Percentiles rank a stretch among this genome's conserved stretches.
phyloP scores from a whole-genome alignment of 805 yeast species.

The Nakazawaea ambrosiae region DNA sequence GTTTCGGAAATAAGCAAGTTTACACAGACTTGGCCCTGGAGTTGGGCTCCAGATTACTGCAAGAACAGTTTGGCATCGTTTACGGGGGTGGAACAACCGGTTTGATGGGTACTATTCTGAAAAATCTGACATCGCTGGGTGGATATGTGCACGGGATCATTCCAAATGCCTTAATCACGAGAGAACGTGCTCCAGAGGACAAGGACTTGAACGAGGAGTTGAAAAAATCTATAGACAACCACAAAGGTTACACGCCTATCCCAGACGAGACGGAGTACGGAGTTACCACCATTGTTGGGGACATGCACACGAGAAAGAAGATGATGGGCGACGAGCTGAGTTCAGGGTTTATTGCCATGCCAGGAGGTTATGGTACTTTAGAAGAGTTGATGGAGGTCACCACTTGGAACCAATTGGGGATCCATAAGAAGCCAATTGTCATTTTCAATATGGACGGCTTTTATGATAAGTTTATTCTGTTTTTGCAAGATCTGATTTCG shows the following conservation, averaged over 20 bases:
- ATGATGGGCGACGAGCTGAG: slow-evolving; percentile 83
- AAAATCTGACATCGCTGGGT: slow-evolving; percentile 46
- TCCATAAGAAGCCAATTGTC: slow-evolving; percentile 76
- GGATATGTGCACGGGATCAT: slow-evolving; percentile 81
- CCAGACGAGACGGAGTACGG: slow-evolving; percentile 60
- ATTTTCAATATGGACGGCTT: slow-evolving; percentile 75
- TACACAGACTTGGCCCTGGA: slow-evolving; percentile 48
- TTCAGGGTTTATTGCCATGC: slow-evolving; percentile 74
- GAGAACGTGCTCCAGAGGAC: slow-evolving; percentile 49
- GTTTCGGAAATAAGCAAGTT: slow-evolving; percentile 50
- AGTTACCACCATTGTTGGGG: slow-evolving; percentile 70
- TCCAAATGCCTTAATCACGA: slow-evolving; percentile 73
- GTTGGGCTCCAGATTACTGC: slow-evolving; percentile 54
- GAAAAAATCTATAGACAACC: slow-evolving; percentile 49
- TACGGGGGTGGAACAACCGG: slow-evolving; percentile 92
- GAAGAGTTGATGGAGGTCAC: slow-evolving; percentile 88
- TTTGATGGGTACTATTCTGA: slow-evolving; percentile 72
- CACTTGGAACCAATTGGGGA: slow-evolving; percentile 87
- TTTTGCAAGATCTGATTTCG: slow-evolving; percentile 51
- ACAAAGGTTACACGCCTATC: slow-evolving; percentile 59
- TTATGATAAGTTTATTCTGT: slow-evolving; percentile 60
- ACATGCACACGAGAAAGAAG: slow-evolving; percentile 86
- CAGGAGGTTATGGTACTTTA: slow-evolving; percentile 88
- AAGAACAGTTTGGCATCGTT: slow-evolving; percentile 63
- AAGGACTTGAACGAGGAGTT: slow-evolving; percentile 26